Evolutionary conservation across 2,329 filamentous ascomycete species (phyloP).

Genomic region (Penicillium sp.): DNA sequence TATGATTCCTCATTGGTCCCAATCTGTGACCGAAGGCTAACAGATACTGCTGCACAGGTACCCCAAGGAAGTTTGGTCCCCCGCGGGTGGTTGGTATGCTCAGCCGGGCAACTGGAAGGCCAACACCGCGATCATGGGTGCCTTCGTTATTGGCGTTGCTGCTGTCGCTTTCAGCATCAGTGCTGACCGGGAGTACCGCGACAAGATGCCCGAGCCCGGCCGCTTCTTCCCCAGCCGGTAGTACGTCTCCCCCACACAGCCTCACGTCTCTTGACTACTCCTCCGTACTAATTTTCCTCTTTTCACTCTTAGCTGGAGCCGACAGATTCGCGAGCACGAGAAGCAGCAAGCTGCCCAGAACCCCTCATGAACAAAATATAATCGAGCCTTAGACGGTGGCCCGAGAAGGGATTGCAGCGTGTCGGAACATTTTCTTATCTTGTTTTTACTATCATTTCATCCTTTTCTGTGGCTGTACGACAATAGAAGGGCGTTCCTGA

Average conservation of each 20-base stretch:
- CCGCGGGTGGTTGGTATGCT: slow-evolving; percentile 94
- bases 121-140: slow-evolving; percentile 80
- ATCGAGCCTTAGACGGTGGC: slow-evolving; percentile 24
- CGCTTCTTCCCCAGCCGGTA: slow-evolving; percentile 83
- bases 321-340: slow-evolving; percentile 71
- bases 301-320: slow-evolving; percentile 64
- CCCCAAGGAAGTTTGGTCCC: slow-evolving; percentile 99
- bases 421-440: slow-evolving; percentile 31
- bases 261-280: slow-evolving; percentile 7
- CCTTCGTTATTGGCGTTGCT: slow-evolving; percentile 68
- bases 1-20: slow-evolving; percentile 55
- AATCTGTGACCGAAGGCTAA: slow-evolving; percentile 26
- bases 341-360: slow-evolving; percentile 51
- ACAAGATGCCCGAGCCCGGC: slow-evolving; percentile 74
- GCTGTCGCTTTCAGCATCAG: slow-evolving; percentile 72
- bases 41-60: slow-evolving; percentile 61
- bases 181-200: slow-evolving; percentile 72
- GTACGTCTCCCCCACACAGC: slow-evolving; percentile 56
- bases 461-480: slow-evolving; percentile 42
- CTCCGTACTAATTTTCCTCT: slow-evolving; percentile 25
- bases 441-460: slow-evolving; percentile 38
- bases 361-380: slow-evolving; percentile 39
- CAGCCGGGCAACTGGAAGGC: slow-evolving; percentile 93
- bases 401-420: slow-evolving; percentile 31
- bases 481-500: slow-evolving; percentile 44